Conservation (phyloP, 2,329 filamentous ascomycete genomes). For the Colletotrichum higginsianum region DNA sequence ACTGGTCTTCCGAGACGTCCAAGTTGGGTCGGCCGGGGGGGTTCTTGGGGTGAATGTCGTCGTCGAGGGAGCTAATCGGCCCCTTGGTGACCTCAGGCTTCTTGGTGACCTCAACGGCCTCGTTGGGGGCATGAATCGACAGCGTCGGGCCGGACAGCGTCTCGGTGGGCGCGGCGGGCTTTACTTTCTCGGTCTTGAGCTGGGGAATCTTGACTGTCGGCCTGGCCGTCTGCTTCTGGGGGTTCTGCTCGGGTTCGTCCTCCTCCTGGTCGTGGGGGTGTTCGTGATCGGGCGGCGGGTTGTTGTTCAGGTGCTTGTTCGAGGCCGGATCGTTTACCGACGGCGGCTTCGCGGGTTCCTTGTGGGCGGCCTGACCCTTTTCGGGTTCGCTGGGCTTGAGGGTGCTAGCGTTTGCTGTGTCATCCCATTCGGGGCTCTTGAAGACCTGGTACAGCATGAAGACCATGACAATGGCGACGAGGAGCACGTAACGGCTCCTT, state of each 20-base stretch:
- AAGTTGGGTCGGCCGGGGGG: conserved; percentile 43
- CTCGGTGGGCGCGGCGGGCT: conserved; percentile 29
- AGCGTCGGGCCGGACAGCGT: conserved; percentile 25
- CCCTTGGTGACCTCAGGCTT: conserved; percentile 32
- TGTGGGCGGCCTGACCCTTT: conserved; percentile 22
- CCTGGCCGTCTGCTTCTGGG: conserved; percentile 38
- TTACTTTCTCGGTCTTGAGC: conserved; percentile 33
- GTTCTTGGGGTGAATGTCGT: conserved; percentile 43
- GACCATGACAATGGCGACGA: conserved; percentile 68
- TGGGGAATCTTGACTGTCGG: conserved; percentile 41
- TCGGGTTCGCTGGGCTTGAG: conserved; percentile 35
- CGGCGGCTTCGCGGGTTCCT: conserved; percentile 31
- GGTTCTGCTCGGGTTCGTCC: conserved; percentile 40
- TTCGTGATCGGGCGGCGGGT: conserved; percentile 38
- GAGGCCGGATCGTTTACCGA: conserved; percentile 27
- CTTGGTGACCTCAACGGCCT: conserved; percentile 18
- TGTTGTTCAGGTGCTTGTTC: conserved; percentile 36
- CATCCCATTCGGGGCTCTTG: conserved; percentile 57
- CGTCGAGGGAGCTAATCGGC: conserved; percentile 23
- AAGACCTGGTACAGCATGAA: conserved; percentile 68
- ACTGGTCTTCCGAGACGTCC: conserved; percentile 42
- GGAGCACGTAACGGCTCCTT: conserved; percentile 73
- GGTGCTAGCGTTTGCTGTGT: conserved; percentile 32
- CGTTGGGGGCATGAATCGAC: conserved; percentile 31
- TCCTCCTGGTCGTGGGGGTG: conserved; percentile 38